These are phyloP conservation scores for Penicillium desertorum DNA, from an alignment of 495 filamentous ascomycete genomes.

Conservation along the genomic window DNA sequence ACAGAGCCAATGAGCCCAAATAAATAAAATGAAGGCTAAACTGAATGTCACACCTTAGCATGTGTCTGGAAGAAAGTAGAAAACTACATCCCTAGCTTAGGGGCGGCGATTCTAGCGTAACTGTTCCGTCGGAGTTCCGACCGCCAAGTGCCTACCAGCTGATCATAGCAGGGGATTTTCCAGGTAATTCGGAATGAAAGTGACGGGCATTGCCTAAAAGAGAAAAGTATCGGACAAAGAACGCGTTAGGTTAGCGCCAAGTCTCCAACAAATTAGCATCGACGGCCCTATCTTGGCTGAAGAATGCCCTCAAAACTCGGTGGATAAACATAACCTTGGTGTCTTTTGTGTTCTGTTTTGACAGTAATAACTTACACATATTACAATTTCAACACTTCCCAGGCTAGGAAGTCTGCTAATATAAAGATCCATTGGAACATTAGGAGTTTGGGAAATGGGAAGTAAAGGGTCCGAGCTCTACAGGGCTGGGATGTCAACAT, in stretches of 20 bases:
- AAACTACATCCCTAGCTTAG: neutral
- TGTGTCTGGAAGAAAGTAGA: neutral
- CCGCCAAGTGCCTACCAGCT: neutral
- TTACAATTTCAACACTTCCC: neutral
- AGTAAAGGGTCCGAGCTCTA: neutral
- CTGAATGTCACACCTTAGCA: neutral
- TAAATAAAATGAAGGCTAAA: neutral
- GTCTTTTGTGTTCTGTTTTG: neutral
- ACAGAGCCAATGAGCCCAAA: neutral
- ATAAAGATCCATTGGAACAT: neutral
- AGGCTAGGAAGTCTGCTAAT: neutral
- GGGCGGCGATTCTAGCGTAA: neutral
- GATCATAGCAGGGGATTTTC: neutral
- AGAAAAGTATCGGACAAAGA: neutral
- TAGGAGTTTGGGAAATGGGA: neutral
- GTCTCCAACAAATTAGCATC: neutral
- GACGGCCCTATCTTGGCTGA: neutral
- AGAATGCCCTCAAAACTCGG: neutral
- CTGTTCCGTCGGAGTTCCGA: neutral
- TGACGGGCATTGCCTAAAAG: neutral
- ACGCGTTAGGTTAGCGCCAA: neutral
- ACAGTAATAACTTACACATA: neutral
- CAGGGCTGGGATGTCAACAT: neutral
- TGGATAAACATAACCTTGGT: neutral
- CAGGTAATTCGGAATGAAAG: neutral